Conservation (phyloP, 2,329 filamentous ascomycete genomes). For the Coniella vitis region DNA sequence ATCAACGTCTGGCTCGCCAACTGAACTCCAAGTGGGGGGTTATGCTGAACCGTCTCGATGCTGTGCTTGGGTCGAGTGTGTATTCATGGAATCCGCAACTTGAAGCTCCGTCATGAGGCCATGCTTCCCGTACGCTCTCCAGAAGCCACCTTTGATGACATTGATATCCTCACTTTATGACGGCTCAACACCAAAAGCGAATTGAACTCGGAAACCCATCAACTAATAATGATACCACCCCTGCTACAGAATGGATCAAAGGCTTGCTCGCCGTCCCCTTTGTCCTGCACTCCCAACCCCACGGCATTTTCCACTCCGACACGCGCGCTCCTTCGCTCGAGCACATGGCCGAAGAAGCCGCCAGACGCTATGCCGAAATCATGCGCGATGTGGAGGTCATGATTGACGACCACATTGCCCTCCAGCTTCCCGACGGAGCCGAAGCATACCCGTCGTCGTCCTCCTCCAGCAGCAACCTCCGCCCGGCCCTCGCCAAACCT, state of each 20-base stretch:
- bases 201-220: neutral
- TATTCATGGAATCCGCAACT: too few species aligned
- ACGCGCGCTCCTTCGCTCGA: slow-evolving; percentile 55
- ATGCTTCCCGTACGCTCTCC: too few species aligned
- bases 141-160: too few species aligned
- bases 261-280: slow-evolving; percentile 90
- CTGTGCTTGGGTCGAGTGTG: too few species aligned
- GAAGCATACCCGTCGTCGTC: too few species aligned
- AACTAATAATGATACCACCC: neutral
- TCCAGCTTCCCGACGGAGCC: slow-evolving; percentile 43
- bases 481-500: slow-evolving; percentile 31
- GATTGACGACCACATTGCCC: slow-evolving; percentile 66
- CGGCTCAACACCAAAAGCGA: neutral
- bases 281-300: slow-evolving; percentile 91
- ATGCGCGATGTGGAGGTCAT: slow-evolving; percentile 85
- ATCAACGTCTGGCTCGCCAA: too few species aligned
- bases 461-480: too few species aligned
- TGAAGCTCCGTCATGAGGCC: too few species aligned
- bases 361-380: slow-evolving; percentile 88
- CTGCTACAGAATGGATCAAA: slow-evolving; percentile 84
- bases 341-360: slow-evolving; percentile 72
- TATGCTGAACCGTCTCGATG: too few species aligned
- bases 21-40: too few species aligned
- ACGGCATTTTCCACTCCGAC: slow-evolving; percentile 59
- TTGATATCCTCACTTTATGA: too few species aligned